Base-by-base conservation (phyloP, 2,329 filamentous ascomycete species). In the Dactylellina leptospora region DNA sequence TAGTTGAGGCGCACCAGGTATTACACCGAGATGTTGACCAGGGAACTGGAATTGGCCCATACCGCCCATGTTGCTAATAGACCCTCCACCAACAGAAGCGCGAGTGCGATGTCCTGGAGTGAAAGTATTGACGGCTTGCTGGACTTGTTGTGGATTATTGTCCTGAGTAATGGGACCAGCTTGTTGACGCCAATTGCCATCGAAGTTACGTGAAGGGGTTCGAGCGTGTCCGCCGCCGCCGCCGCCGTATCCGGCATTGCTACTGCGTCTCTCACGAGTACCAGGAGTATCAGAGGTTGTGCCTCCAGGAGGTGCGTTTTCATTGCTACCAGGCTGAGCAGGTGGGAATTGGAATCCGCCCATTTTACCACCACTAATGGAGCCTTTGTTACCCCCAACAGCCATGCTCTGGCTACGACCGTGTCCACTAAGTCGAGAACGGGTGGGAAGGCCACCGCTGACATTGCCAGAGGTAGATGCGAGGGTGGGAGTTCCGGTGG, bases 121-220 rank as follows among this genome's bases (percentile, higher is more conserved):
- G 84, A 97, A 97, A 59, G 91, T 88, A 77, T 85, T 84, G 78
- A 88, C 88, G 77, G 84, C 85, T 74, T 84, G 83, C 18, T 68
- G 54, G 11, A 20, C 30, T 76, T 83, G 44, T 18, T 62, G 55
- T 76, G 83, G 83, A 75, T 82, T 81, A 25, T 77, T 54, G 47
- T 77, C 75, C 5, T 74, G 70, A 20, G 69, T 23, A 51, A 40
- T 38, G 61, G 74, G 75, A 72, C 83, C 77, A 58, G 75, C 74
- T 76, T 90, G 93, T 78, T 92, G 96, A 77, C 95, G 90, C 95
- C 95, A 99, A 81, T 99, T 99, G 77, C 93, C 89, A 76, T 99
- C 95, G 78, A 97, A 97, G 81, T 97, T 99, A 74, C 95, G 88
- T 22, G 95, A 99, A 9, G 87, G 87, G 28, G 88, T 89, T 74